phyloP scores from a whole-genome alignment of 129 eudicot genomes.

The Saposhnikovia divaricata region DNA sequence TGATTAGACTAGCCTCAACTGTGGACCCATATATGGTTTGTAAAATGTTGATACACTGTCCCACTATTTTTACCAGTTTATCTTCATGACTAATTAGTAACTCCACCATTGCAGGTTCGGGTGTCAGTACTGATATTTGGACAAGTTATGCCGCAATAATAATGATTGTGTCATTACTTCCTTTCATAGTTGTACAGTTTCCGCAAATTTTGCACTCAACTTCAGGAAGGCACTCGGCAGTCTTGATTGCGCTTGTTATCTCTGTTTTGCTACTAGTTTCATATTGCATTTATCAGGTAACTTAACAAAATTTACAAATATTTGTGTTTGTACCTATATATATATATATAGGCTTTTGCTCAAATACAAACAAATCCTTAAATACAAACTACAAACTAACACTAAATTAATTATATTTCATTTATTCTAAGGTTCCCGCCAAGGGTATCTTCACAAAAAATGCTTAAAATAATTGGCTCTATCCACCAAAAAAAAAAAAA shows the following conservation, averaged over 20 bases:
- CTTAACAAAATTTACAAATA: background rate
- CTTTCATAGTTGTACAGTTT: slow-evolving; percentile 74
- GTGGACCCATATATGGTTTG: background rate
- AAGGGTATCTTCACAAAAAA: too few relatives aligned
- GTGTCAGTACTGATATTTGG: slow-evolving; percentile 80
- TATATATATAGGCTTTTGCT: too few relatives aligned
- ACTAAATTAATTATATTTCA: too few relatives aligned
- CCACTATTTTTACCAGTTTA: background rate
- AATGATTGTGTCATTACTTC: slow-evolving; percentile 70
- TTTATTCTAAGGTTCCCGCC: too few relatives aligned
- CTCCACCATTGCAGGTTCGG: slow-evolving; percentile 54
- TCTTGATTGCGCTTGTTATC: slow-evolving; percentile 60
- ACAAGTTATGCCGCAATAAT: slow-evolving; percentile 80
- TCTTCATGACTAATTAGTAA: background rate
- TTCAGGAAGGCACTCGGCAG: slow-evolving; percentile 71
- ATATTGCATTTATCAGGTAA: slow-evolving; percentile 86
- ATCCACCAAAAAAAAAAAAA: too few relatives aligned
- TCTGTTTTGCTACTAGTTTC: slow-evolving; percentile 48
- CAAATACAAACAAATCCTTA: too few relatives aligned
- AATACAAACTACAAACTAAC: too few relatives aligned
- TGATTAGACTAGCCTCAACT: background rate
- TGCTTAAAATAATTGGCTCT: too few relatives aligned
- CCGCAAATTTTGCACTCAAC: slow-evolving; percentile 56
- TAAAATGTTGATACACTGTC: background rate
- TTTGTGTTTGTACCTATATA: background rate